phyloP scores from a whole-genome alignment of 1,139 yeast genomes.

The Saccharomyces hybrid region DNA sequence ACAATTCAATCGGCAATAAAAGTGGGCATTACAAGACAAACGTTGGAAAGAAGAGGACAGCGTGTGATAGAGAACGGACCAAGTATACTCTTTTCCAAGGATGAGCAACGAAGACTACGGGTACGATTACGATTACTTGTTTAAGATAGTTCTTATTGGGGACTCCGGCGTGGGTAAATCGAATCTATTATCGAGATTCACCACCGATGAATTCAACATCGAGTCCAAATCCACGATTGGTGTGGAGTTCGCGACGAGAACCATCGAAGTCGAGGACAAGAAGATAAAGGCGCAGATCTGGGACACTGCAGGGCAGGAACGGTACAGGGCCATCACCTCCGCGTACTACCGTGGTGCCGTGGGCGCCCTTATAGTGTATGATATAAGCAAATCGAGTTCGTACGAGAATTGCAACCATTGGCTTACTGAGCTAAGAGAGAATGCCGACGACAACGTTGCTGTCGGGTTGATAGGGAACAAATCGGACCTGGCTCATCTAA shows the following conservation, averaged over 20 bases:
- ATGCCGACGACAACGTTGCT: conserved; percentile 94
- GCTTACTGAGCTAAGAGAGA: conserved; percentile 91
- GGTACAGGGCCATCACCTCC: conserved; percentile 94
- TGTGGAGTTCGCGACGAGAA: conserved; percentile 95
- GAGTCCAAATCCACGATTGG: conserved; percentile 95
- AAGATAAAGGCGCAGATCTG: conserved; percentile 96
- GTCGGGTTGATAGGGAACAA: conserved; percentile 95
- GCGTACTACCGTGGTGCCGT: conserved; percentile 98
- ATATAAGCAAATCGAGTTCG: conserved; percentile 85
- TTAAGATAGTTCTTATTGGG: conserved; percentile 93
- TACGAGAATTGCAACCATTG: conserved; percentile 92
- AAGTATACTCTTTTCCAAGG: not conserved
- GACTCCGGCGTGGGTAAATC: conserved; percentile 98
- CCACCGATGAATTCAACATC: conserved; percentile 89
- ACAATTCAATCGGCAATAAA: not conserved
- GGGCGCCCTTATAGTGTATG: conserved; percentile 93
- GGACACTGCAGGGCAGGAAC: conserved; percentile 99
- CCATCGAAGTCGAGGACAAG: conserved; percentile 89
- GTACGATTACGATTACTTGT: conserved; percentile 90
- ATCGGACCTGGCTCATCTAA: conserved; percentile 87
- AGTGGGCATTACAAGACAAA: not conserved
- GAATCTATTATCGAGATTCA: conserved; percentile 84
- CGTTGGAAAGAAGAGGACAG: not conserved
- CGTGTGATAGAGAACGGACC: not conserved
- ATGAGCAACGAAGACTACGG: conserved; percentile 60